Percentiles rank a stretch among this genome's conserved stretches.
phyloP scores from a whole-genome alignment of 2,329 filamentous ascomycete species.

The Monosporascus sp. region DNA sequence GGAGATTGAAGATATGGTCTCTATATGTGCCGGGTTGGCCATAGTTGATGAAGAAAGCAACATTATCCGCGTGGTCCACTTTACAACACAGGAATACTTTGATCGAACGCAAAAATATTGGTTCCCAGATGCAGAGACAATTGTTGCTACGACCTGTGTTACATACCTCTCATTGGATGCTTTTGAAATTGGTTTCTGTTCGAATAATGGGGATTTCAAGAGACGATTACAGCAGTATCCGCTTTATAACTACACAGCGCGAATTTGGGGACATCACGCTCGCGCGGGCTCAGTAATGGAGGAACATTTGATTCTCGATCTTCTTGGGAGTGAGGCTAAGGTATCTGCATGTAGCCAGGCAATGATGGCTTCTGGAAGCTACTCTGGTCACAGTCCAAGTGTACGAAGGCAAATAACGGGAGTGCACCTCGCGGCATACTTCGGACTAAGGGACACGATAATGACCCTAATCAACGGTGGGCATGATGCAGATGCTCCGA shows the following conservation, averaged over 20 bases:
- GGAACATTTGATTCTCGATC: neutral
- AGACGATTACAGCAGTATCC: constrained; percentile 1
- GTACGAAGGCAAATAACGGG: neutral
- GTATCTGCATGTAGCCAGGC: neutral
- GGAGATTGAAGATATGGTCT: constrained; percentile 25
- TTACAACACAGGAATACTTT: constrained; percentile 40
- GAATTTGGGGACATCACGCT: constrained; percentile 7
- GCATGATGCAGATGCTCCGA: neutral
- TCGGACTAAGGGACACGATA: neutral
- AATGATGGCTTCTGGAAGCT: no score
- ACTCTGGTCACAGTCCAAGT: no score
- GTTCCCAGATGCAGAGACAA: constrained; percentile 24
- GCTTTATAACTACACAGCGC: constrained; percentile 7
- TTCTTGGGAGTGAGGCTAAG: neutral
- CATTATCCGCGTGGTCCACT: constrained; percentile 37
- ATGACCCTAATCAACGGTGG: neutral
- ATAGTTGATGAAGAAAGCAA: constrained; percentile 31
- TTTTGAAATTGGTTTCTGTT: neutral
- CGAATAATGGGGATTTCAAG: neutral
- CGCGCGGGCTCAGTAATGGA: neutral
- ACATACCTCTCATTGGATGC: constrained; percentile 30
- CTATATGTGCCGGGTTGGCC: constrained; percentile 34
- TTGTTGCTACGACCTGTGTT: constrained; percentile 26
- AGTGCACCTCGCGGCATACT: neutral
- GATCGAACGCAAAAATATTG: constrained; percentile 20